Evolutionary conservation across 345 rosid genomes (phyloP), one percentile per base, ranked within the genome.

Genomic region (Diplotaxis tenuifolia): DNA sequence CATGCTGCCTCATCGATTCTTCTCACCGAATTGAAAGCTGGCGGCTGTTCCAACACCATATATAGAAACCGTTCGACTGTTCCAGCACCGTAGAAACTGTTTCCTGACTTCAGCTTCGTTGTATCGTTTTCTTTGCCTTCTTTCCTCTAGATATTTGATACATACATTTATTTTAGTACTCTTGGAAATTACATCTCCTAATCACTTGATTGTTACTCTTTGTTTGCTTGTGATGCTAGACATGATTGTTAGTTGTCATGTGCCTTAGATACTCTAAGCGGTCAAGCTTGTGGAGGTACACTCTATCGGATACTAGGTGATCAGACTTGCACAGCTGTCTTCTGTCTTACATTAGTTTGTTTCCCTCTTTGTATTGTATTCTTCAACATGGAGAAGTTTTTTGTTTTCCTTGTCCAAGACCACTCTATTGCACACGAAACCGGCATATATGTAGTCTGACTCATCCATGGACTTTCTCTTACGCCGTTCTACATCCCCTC

Each of bases 211-310:
- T 27, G 29, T 27, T 27, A 27, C 29, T 27, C 5, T 27, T 27
- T 27, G 29, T 27, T 27, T 27, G 29, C 29, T 27, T 42, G 36
- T 50, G 49, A 12, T 67, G 34, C 3, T 27, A 27, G 96, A 67
- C 82, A 47, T 93, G 96, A 49, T 76, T 90, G 90, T 80, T 96
- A 14, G 79, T 84, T 76, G 93, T 89, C 42, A n/a, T n/a, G n/a
- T n/a, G n/a, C n/a, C n/a, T n/a, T n/a, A n/a, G n/a, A n/a, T n/a
- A n/a, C n/a, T n/a, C n/a, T n/a, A n/a, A n/a, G n/a, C n/a, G n/a
- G n/a, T n/a, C n/a, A n/a, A n/a, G n/a, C n/a, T n/a, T n/a, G 63
- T 90, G 97, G 95, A 82, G 92, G 92, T 62, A 69, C 81, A 40
- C 86, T 83, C 20, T 87, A 86, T 59, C 45, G 27, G 31, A 89